Evolutionary conservation across 495 filamentous ascomycete species (phyloP), one percentile per base, ranked within the genome.

Genomic region (Talaromyces adpressus): DNA sequence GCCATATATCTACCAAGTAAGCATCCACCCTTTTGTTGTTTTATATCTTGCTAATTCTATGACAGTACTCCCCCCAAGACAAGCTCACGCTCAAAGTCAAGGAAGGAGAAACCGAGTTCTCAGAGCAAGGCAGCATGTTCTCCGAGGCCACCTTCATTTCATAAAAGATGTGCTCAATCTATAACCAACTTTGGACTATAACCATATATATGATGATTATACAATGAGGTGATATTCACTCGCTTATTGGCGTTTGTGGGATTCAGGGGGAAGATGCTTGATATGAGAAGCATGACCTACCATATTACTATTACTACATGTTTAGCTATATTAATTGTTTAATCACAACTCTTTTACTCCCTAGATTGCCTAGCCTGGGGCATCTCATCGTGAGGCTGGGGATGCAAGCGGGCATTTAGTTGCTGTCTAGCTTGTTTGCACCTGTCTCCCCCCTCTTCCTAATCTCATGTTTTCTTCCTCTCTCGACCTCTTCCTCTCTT

Each of bases 1-100:
- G 77, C 95, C 94, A 8, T 98, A 96, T 72, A 97, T 98, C 70
- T 98, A 96, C 79, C 93, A 96, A 84, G 92, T 93, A 70, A 49
- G 80, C n/a, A 45, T 23, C 47, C 34, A 20, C 25, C 47, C 6
- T 7, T 18, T 30, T 57, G 29, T 18, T 36, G 27, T 16, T 41
- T 0, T 41, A 41, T 41, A 16, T 9, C n/a, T 41, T 16, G 36
- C 36, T 41, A 64, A 60, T 64, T 1, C 16, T 56, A 9, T 58
- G 34, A 32, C 41, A 93, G 89, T 95, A 85, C 73, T 79, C 79
- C 1, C 88, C 89, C 20, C 74, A 81, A 53, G 69, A 83, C 54
- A 84, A 82, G 71, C 75, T 91, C 47, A 83, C 85, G 6, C 75
- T 98, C 49, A 92, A 92, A 77, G 67, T 97, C 62, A 93, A 93